These are phyloP conservation scores for Colletotrichum sp. DNA, from an alignment of 2,329 filamentous ascomycete species.

Conservation along the genomic window DNA sequence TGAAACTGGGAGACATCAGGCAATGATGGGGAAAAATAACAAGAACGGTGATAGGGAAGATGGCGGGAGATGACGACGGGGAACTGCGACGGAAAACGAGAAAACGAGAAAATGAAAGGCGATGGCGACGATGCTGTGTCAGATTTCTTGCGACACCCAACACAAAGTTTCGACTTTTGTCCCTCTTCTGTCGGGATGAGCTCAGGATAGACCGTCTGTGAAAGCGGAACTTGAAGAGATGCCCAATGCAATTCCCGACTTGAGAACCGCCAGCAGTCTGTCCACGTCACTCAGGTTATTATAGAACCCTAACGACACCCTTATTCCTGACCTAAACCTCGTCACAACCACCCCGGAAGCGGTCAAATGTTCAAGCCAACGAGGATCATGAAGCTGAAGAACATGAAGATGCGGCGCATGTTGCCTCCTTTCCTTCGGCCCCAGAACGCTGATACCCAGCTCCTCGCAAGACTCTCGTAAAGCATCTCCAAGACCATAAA, in stretches of 20 bases:
- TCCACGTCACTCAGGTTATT: constrained; percentile 26
- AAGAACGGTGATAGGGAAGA: neutral
- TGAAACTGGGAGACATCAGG: neutral
- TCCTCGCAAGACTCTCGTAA: constrained; percentile 22
- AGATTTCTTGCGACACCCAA: rapidly evolving
- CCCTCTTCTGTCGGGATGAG: neutral
- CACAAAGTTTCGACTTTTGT: rapidly evolving
- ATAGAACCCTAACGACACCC: constrained; percentile 33
- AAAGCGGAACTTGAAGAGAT: neutral
- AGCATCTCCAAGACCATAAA: constrained; percentile 28
- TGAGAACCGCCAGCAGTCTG: constrained; percentile 11
- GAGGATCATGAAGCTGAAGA: constrained; percentile 24
- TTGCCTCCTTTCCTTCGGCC: constrained; percentile 20
- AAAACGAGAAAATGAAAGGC: neutral
- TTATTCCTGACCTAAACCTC: constrained; percentile 28
- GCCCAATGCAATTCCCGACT: neutral
- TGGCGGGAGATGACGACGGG: neutral
- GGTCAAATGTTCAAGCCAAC: constrained; percentile 27
- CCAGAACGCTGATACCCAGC: constrained; percentile 27
- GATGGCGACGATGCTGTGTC: rapidly evolving
- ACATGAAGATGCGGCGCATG: constrained; percentile 35
- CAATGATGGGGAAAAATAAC: neutral
- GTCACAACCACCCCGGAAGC: constrained; percentile 22
- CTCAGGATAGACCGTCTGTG: neutral
- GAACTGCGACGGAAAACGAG: no score